These are phyloP conservation scores for Xylariaceae sp. DNA, from an alignment of 2,329 filamentous ascomycete species.

Conservation along the genomic window DNA sequence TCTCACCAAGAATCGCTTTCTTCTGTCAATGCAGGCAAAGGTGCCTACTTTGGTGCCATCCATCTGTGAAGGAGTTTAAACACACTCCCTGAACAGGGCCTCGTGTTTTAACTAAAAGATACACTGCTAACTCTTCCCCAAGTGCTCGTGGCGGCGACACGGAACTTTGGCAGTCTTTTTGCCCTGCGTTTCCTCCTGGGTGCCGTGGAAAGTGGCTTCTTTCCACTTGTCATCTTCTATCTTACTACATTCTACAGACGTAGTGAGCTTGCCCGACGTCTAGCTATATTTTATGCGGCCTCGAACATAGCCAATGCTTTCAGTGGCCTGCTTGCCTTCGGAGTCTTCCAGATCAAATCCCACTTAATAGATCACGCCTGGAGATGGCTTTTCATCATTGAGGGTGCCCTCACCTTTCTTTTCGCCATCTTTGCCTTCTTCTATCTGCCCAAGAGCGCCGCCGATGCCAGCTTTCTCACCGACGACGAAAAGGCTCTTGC, in stretches of 20 bases:
- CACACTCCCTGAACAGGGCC: neutral
- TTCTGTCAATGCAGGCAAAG: neutral
- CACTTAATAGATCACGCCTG: slow-evolving; percentile 36
- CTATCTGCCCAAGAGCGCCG: slow-evolving; percentile 61
- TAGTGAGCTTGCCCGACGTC: slow-evolving; percentile 62
- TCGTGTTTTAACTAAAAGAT: slow-evolving; percentile 41
- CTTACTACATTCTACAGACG: slow-evolving; percentile 63
- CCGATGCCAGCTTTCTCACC: slow-evolving; percentile 59
- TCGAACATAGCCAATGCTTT: slow-evolving; percentile 64
- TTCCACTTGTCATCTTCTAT: slow-evolving; percentile 57
- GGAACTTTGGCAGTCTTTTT: slow-evolving; percentile 61
- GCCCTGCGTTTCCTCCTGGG: slow-evolving; percentile 65
- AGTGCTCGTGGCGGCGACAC: slow-evolving; percentile 48
- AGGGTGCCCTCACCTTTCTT: slow-evolving; percentile 51
- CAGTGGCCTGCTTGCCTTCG: slow-evolving; percentile 43
- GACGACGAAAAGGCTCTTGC: slow-evolving; percentile 63
- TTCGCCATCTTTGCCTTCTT: slow-evolving; percentile 61
- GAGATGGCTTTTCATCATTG: slow-evolving; percentile 46
- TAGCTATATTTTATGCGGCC: slow-evolving; percentile 71
- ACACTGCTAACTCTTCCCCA: slow-evolving; percentile 47
- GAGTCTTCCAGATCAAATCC: slow-evolving; percentile 42
- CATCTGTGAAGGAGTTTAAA: neutral
- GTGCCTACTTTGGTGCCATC: too few species aligned
- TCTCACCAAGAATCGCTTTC: neutral
- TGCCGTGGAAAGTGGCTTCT: slow-evolving; percentile 63